Conservation (phyloP, 257 asterid species). For the Nyctanthes arbortristis region DNA sequence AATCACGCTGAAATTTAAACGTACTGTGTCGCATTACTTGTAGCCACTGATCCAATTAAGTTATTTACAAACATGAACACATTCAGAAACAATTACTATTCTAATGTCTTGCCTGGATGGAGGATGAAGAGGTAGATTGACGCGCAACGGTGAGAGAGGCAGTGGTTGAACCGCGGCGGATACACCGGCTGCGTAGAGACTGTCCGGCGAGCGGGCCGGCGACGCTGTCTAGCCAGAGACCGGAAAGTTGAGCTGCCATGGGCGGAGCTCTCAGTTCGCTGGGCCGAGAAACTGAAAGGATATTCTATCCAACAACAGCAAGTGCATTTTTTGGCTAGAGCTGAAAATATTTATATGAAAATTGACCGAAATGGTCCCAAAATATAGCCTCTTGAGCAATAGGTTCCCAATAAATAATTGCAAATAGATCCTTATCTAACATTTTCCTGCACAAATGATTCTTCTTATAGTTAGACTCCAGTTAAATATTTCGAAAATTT, state of each 20-base stretch:
- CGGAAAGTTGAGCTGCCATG: conserved; percentile 57
- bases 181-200: conserved; percentile 30
- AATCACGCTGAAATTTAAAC: not conserved
- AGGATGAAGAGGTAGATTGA: conserved; percentile 54
- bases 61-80: not conserved
- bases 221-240: conserved; percentile 48
- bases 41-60: not conserved
- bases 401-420: too few relatives aligned
- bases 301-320: not conserved
- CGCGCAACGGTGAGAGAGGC: conserved; percentile 40
- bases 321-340: not conserved
- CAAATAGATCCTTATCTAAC: too few relatives aligned
- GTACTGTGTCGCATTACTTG: not conserved
- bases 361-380: too few relatives aligned
- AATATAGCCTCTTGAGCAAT: too few relatives aligned
- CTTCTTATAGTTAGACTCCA: too few relatives aligned
- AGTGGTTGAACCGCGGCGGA: conserved; percentile 30
- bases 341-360: too few relatives aligned
- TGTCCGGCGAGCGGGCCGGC: conserved; percentile 35
- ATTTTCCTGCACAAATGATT: too few relatives aligned
- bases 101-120: conserved; percentile 53
- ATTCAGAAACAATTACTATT: not conserved
- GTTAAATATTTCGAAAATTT: too few relatives aligned
- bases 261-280: conserved; percentile 4
- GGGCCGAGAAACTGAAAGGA: not conserved